Evolutionary conservation across 192 early-diverging fungal genomes (phyloP), one percentile per base, ranked within the genome.

Genomic region (Podila epigama): DNA sequence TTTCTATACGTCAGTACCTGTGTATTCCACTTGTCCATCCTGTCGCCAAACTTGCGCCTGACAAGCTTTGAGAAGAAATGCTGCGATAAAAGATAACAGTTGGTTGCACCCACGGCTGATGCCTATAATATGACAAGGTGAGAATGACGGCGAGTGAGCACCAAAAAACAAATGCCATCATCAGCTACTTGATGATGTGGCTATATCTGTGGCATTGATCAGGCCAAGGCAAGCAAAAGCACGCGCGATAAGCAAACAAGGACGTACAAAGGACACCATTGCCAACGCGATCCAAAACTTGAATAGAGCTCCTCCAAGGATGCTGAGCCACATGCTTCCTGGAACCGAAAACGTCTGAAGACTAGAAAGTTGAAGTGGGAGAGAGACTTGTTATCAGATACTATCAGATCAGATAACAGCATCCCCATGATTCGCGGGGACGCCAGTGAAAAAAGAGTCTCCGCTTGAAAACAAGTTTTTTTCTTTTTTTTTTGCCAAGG

Each of bases 311-410:
- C 87, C 87, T 61, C 85, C 85, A 9, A 88, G 67, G 22, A 88
- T 81, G 37, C 81, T 85, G 51, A 88, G 71, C 87, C 87, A 88
- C 87, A 88, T 88, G 37, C 85, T 86, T 27, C 87, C 87, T 32
- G 87, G 87, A 25, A 88, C 84, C 35, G 87, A 88, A 41, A 88
- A 88, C 25, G 81, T 86, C 51, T 88, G 85, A 10, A 88, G 75
- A 29, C 87, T 88, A 56, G 20, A 41, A 66, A 18, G 50, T 40
- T 39, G 40, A 42, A 79, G 37, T 63, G 33, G 61, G 27, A 42
- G 15, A 37, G 27, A 60, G 40, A 64, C n/a, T 48, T 22, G n/a
- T 48, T 48, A 48, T 48, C 44, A 48, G 44, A 48, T 22, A 22
- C 25, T 48, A 48, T 48, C 44, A 48, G 44, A 48, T 48, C 44